Base-by-base conservation (phyloP, 2,329 filamentous ascomycete species). In the Raffaelea arxii region DNA sequence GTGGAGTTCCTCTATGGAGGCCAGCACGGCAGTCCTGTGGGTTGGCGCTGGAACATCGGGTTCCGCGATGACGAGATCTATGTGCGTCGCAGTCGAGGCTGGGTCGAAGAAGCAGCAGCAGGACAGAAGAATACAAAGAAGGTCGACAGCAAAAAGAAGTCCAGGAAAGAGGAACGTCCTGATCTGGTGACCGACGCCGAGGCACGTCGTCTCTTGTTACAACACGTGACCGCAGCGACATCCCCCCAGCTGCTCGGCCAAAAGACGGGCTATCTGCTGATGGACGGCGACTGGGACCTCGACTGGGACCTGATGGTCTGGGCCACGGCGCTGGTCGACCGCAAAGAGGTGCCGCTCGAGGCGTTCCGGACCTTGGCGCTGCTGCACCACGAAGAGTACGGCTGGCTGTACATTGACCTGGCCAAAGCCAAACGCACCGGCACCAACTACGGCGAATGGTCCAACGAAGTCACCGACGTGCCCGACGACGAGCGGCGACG, bases 201-300 rank as follows among this genome's bases (percentile, higher is more conserved):
- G 42, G 71, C 73, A 49, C 72, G 65, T 57, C 78, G 66, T 63
- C 68, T 80, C 45, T 74, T 87, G 55, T 71, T 80, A 54, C 70
- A 71, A 12, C 72, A 78, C 49, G 65, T 94, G 40, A 64, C 80
- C 51, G 74, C 78, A 2, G 90, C 87, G 2, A 83, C 90, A 4
- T 74, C 82, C 16, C 75, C 80, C 21, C 66, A 78, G 56, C 71
- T 81, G 44, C 69, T 91, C 56, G 70, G 75, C 55, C 74, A 80
- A 55, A 95, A 94, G 74, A 95, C 89, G 25, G 89, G 88, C 19
- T 94, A 94, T 60, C 66, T 94, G 52, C 81, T 92, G 54, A 85
- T 94, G 72, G 86, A 90, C 60, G 77, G 75, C 51, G 77, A 88
- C 51, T 97, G 88, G 83, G 86, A 94, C 62, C 69, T 96, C 50